Conservation (phyloP, 192 early-diverging fungal species). For the Linnemannia schmuckeri region DNA sequence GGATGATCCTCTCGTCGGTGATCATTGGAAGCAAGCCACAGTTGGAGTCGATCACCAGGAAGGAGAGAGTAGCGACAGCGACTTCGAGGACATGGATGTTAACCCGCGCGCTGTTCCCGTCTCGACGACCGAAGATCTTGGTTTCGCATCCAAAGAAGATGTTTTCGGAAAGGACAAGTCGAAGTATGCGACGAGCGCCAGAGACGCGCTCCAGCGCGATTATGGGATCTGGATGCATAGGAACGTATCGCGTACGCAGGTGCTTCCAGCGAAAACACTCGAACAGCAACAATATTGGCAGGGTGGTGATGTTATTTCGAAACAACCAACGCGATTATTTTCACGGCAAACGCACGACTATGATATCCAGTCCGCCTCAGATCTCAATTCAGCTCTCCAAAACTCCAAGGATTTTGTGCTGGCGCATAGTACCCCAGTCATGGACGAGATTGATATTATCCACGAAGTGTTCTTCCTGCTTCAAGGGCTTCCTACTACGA, state of each 20-base stretch:
- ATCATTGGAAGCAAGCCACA: constrained; percentile 24
- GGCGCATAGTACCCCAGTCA: constrained; percentile 4
- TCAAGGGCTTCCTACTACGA: constrained; percentile 24
- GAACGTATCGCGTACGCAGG: neutral
- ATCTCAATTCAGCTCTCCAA: constrained; percentile 9
- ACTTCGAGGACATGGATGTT: constrained; percentile 51
- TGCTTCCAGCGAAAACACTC: neutral
- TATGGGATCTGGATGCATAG: neutral
- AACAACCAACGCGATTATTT: neutral
- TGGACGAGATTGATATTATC: constrained; percentile 44
- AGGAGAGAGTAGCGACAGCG: constrained; percentile 28
- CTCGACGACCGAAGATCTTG: neutral
- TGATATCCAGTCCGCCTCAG: constrained; percentile 24
- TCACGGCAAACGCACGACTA: neutral
- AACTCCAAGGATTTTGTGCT: neutral
- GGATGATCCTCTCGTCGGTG: constrained; percentile 31
- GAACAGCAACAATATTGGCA: constrained; percentile 41
- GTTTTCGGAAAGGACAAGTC: neutral
- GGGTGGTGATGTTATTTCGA: neutral
- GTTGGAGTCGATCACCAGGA: neutral
- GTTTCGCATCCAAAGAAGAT: neutral
- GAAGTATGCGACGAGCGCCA: too few species aligned
- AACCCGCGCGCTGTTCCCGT: constrained; percentile 18
- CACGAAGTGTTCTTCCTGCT: constrained; percentile 42
- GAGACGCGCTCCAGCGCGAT: neutral